Evolutionary conservation across 176 grass and related monocot species (phyloP).

Genomic region (Eragrostis nindensis): DNA sequence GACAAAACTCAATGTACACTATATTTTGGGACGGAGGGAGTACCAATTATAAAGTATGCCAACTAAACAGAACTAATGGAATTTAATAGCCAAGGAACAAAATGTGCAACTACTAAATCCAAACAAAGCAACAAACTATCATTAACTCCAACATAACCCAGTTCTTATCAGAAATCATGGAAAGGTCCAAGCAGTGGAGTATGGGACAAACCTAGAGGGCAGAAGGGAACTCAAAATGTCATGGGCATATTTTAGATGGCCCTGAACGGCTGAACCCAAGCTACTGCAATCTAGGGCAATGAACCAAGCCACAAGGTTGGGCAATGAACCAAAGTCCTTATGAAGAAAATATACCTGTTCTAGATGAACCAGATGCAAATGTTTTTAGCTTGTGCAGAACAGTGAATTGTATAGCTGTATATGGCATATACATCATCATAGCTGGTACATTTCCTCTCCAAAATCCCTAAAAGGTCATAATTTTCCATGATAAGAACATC

Average conservation of each 20-base stretch:
- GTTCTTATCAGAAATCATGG: too few species aligned
- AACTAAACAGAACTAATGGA: not conserved
- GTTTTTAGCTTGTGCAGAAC: conserved; percentile 95
- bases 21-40: too few species aligned
- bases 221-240: too few species aligned
- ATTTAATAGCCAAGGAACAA: not conserved
- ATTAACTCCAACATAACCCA: too few species aligned
- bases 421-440: conserved; percentile 95
- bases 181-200: not conserved
- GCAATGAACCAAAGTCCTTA: not conserved
- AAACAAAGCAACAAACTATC: not conserved
- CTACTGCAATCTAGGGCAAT: not conserved
- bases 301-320: not conserved
- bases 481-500: conserved; percentile 23
- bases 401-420: conserved; percentile 95
- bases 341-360: conserved; percentile 57
- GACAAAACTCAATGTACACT: too few species aligned
- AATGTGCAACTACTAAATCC: not conserved
- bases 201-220: not conserved
- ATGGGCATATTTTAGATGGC: too few species aligned
- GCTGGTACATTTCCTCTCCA: conserved; percentile 99
- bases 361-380: conserved; percentile 94
- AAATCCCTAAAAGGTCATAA: conserved; percentile 73
- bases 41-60: not conserved
- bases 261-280: not conserved